Conservation (phyloP, 139 green algal species). For the Chlorella sp. region DNA sequence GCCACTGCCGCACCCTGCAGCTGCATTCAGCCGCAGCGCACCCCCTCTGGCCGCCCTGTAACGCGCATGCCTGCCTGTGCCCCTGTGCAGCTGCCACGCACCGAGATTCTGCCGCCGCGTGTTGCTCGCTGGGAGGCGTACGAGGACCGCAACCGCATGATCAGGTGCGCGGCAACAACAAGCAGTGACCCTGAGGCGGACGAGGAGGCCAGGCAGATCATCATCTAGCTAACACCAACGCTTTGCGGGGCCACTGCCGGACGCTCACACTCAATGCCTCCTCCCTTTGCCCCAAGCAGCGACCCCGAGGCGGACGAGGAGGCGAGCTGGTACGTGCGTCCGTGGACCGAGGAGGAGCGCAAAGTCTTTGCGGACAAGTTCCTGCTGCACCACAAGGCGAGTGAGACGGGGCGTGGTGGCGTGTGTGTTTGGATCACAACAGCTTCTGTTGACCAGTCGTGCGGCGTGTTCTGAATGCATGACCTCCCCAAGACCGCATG, state of each 20-base stretch:
- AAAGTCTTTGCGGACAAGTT: slow-evolving; percentile 90
- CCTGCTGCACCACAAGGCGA: slow-evolving; percentile 69
- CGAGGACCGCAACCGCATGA: slow-evolving; percentile 57
- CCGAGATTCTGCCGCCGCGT: slow-evolving; percentile 11
- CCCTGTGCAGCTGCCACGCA: slow-evolving; percentile 28
- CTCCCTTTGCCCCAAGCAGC: background rate
- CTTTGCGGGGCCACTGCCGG: too few relatives aligned
- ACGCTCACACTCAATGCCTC: background rate
- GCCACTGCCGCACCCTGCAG: too few relatives aligned
- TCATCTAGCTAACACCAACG: too few relatives aligned
- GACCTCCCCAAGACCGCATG: too few relatives aligned
- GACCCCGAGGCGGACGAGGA: slow-evolving; percentile 64
- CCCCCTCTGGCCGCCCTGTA: too few relatives aligned
- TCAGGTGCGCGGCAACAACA: background rate
- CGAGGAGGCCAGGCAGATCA: background rate
- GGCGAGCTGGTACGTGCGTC: slow-evolving; percentile 40
- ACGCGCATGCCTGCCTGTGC: background rate
- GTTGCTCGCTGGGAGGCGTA: slow-evolving; percentile 46
- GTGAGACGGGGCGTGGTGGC: background rate
- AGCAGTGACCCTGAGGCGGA: background rate
- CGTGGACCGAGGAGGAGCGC: slow-evolving; percentile 83
- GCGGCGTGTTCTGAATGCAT: too few relatives aligned
- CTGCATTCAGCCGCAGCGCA: too few relatives aligned
- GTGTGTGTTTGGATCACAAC: too few relatives aligned
- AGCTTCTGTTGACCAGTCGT: too few relatives aligned